Percentiles rank a stretch among this genome's conserved stretches.
These are phyloP conservation scores for Chlamydomonas sphaeroides DNA, from an alignment of 139 green algal genomes.

Conservation along the genomic window DNA sequence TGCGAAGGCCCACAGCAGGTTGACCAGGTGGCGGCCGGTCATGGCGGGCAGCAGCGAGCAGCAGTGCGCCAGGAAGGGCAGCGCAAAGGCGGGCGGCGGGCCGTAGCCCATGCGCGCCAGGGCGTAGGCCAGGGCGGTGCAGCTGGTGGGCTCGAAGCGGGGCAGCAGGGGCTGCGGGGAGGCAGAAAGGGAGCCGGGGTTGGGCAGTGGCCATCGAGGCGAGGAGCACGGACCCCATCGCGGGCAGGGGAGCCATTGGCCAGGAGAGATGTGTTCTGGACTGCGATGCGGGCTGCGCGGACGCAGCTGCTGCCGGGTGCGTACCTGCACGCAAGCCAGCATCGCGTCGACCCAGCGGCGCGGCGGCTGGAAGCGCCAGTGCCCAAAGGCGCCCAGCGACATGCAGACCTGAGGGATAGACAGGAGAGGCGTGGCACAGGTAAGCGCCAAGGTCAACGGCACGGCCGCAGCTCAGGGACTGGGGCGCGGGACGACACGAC, in stretches of 20 bases:
- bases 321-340: not conserved
- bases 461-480: not conserved
- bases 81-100: not conserved
- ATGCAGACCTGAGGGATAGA: constrained; percentile 6
- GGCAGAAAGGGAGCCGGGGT: too few relatives aligned
- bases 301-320: not conserved
- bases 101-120: not conserved
- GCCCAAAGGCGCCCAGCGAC: constrained; percentile 4
- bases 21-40: not conserved
- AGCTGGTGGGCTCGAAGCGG: constrained; percentile 16
- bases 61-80: not conserved
- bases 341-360: not conserved
- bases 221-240: not conserved
- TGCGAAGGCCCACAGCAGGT: constrained; percentile 10
- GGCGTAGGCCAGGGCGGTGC: not conserved
- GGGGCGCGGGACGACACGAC: too few relatives aligned
- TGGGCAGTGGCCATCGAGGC: too few relatives aligned
- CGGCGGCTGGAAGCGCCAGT: not conserved
- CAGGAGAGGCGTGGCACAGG: not conserved
- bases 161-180: constrained; percentile 7
- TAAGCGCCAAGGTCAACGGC: not conserved
- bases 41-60: constrained; percentile 17
- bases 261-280: not conserved
- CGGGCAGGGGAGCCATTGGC: too few relatives aligned
- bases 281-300: not conserved